These are phyloP conservation scores for Cinnamomum chago DNA, from an alignment of 164 flowering plant species.

Conservation along the genomic window DNA sequence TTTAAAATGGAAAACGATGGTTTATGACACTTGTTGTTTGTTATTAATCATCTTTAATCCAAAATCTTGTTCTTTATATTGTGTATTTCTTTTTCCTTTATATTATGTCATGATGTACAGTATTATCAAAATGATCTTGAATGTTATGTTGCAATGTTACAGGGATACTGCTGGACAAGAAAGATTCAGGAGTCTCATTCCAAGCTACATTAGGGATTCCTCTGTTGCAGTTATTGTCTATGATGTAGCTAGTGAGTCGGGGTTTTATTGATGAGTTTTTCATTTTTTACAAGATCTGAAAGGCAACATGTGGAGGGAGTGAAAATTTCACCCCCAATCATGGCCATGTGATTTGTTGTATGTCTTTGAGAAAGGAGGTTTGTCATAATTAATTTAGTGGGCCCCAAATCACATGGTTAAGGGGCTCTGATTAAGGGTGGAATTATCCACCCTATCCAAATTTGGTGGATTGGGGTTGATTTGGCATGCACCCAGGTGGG, in stretches of 20 bases:
- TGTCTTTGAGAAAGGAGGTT: slow-evolving; percentile 5
- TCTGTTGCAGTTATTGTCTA: slow-evolving; percentile 84
- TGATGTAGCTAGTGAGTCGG: slow-evolving; percentile 79
- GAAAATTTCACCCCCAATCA: too few relatives aligned
- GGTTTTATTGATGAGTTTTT: background rate
- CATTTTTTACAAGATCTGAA: background rate
- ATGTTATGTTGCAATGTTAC: slow-evolving; percentile 9
- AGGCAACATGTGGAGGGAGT: too few relatives aligned
- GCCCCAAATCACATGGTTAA: too few relatives aligned
- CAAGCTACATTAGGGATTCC: slow-evolving; percentile 93
- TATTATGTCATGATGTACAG: background rate
- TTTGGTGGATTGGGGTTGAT: too few relatives aligned
- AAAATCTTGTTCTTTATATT: background rate
- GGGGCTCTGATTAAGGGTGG: too few relatives aligned
- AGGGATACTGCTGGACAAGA: slow-evolving; percentile 97
- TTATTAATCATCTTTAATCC: too few relatives aligned
- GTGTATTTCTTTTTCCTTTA: background rate
- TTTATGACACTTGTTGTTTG: too few relatives aligned
- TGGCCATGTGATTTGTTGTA: too few relatives aligned
- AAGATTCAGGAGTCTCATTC: slow-evolving; percentile 87
- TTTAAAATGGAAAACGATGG: too few relatives aligned
- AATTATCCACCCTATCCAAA: too few relatives aligned
- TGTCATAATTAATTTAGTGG: too few relatives aligned
- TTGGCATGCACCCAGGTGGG: too few relatives aligned
- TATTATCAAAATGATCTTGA: background rate